Base-by-base conservation (phyloP, 352 stramenopile genomes). In the Pythium dissotocum region DNA sequence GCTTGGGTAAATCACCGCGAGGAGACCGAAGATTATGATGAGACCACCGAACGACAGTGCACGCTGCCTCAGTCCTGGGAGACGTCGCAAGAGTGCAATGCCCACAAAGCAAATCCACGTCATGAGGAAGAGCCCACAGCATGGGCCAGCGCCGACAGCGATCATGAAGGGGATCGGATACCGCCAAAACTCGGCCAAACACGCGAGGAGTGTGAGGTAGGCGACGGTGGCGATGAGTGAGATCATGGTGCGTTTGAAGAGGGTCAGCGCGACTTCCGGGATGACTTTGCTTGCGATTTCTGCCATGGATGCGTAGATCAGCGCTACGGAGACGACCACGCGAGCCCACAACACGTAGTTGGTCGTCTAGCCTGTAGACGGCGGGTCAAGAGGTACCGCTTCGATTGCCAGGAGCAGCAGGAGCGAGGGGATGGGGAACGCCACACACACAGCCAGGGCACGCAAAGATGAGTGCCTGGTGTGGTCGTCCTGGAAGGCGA, bases 401-500 rank as follows among this genome's bases (percentile, higher is more conserved):
- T 46, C 38, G 38, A 46, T 46, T 14, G 9, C 9, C 38, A 46
- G 38, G 4, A 46, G 6, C 6, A 46, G 9, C 38, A 14, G 6
- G 13, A 46, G 38, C 9, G 38, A 7, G 3, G 38, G 38, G 9
- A 46, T 7, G 6, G 38, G 38, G 9, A 46, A 55, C 21, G 21
- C 21, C 21, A 24, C 21, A 24, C 63, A 24, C 18, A 42, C 16
- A 12, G 4, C 26, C 36, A 53, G 12, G 9, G 36, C 56, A 16
- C 21, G 56, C 10, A 30, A 0, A 28, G 46, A 8, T 6, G 56
- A 62, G 9, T 30, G n/a, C n/a, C 12, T 62, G 32, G 12, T 8
- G 44, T 53, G 76, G 42, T 81, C 80, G 8, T 61, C 40, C 14
- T 80, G 58, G 10, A 84, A 72, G 8, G 69, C 75, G 54, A 78